Base-by-base conservation (phyloP, 179 eudicot genomes). In the Camellia oleifera region DNA sequence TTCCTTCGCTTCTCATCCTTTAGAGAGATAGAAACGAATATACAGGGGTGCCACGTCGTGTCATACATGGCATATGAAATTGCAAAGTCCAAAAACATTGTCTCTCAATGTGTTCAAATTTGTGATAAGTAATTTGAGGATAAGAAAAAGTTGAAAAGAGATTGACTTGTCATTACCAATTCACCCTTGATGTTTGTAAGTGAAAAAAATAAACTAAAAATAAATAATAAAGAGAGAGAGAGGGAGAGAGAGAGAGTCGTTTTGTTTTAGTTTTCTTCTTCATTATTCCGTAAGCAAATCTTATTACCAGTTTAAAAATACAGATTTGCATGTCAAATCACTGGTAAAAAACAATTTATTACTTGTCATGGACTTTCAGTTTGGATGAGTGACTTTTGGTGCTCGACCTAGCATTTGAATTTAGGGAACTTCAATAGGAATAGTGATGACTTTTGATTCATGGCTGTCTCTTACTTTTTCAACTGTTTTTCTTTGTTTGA, bases 381-480 rank as follows among this genome's bases (percentile, higher is more conserved):
- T 58, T 60, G 12, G 65, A 74, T 44, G 65, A 20, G 53, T 42
- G 62, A 54, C 46, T 72, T 26, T 57, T 73, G 17, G 52, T n/a
- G 32, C n/a, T 4, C 63, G 18, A 32, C 63, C 20, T 73, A 54
- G 76, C 20, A 73, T 73, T 54, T 73, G 44, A 12, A n/a, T 2
- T 60, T 77, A 23, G 13, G 62, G 79, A 50, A 32, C 50, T n/a
- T 77, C 26, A 8, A 70, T 52, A 26, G 7, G 4, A 40, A 7
- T 77, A 52, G 71, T 23, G 3, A n/a, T 3, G 69, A 77, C 72
- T 18, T 52, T n/a, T n/a, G n/a, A n/a, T 79, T 7, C 69, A 26
- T 46, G 77, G 42, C 77, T n/a, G 26, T 63, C 52, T 52, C 54
- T 2, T 48, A 50, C 52, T 48, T 2, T 63, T 72, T 17, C 7